Base-by-base conservation (phyloP, 768 basidiomycete genomes). In the Calocera cornea region DNA sequence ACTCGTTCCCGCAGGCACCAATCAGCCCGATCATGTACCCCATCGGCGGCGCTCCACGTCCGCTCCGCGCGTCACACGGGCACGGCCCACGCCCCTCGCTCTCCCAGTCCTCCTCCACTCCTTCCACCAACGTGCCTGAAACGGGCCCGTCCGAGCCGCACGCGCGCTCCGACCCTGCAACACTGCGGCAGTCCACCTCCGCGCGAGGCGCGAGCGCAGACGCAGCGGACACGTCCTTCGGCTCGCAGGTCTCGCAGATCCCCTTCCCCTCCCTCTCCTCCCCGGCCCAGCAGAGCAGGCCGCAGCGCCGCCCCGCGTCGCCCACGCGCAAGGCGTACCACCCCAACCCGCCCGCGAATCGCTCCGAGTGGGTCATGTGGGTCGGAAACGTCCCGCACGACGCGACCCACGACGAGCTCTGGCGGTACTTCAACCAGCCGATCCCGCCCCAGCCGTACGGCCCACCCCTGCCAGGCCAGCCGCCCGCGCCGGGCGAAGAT, bases 331-430 rank as follows among this genome's bases (percentile, higher is more conserved):
- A 75, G 67, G 67, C 73, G 22, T 75, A 76, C 69, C 76, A 77
- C 66, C 75, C 75, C 17, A 73, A 74, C 50, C 69, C 75, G 2
- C 75, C 75, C 14, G 78, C 84, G 12, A 81, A 89, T 65, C 84
- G 91, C 16, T 91, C 90, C 7, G 90, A 92, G 68, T 95, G 89
- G 90, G 93, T 93, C 1, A 92, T 94, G 90, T 97, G 95, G 95
- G 87, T 86, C 14, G 95, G 95, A 11, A 97, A 97, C 73, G 88
- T 97, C 1, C 90, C 91, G 1, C 81, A 82, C 3, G 90, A 94
- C 72, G 86, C 91, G 17, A 85, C 84, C 1, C 84, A 92, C 68
- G 87, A 92, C 70, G 94, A 97, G 73, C 79, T 97, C 2, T 90
- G 87, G 88, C 79, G 80, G 7, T 95, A 94, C 75, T 94, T 97